Base-by-base conservation (phyloP, 495 filamentous ascomycete species). In the Filosporella fistucella region DNA sequence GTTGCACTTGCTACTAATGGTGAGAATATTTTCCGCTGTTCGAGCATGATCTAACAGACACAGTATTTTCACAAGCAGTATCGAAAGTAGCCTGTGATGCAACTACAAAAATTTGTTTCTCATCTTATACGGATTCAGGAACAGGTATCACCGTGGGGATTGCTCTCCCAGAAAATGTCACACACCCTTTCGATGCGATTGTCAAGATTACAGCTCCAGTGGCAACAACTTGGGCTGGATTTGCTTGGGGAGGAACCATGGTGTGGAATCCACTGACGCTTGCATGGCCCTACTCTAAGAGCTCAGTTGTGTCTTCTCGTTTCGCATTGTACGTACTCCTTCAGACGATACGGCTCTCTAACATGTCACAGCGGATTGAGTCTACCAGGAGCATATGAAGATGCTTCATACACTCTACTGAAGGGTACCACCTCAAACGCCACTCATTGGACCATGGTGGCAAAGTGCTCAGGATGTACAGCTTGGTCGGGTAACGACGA, bases 221-320 rank as follows among this genome's bases (percentile, higher is more conserved):
- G 20, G 30, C 53, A 11, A 62, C 63, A 2, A 71, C 66, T 17
- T 77, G 74, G 74, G 66, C 63, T 0, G 70, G 63, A 5, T 30
- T 77, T 13, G 67, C 66, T 1, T 75, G 69, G 71, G 74, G 68
- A 17, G 74, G 74, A 8, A 68, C 62, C 43, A 77, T 77, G 74
- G 52, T 61, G 11, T 62, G 61, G 29, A 74, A 76, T 50, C 74
- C 74, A 10, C 61, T 77, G 30, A 67, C 68, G 0, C 56, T 77
- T 1, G 67, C 46, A 0, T 77, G 70, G 68, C 57, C 64, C 13
- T 69, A 76, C 49, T 68, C 68, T 0, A 58, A 70, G 13, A 54
- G 16, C 3, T 63, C 64, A 0, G 46, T 70, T 1, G 57, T 68
- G 2, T 68, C 68, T 14, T 72, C 71, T 26, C 63, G 74, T 8